phyloP scores from a whole-genome alignment of 495 filamentous ascomycete species.

The Cenococcum geophilum region DNA sequence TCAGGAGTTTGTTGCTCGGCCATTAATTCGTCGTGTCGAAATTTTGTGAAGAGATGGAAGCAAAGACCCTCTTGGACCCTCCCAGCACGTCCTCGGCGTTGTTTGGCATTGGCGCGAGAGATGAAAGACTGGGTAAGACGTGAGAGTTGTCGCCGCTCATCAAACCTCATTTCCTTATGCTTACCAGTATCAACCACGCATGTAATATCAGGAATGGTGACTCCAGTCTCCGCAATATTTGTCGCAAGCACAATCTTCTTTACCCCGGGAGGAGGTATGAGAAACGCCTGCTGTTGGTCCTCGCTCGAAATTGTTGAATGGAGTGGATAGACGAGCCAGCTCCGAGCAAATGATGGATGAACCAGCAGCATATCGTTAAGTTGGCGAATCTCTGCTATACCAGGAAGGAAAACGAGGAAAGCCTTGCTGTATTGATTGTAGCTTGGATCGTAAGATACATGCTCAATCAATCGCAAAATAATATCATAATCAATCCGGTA shows the following conservation, averaged over 20 bases:
- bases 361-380: constrained; percentile 74
- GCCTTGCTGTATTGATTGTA: constrained; percentile 75
- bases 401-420: constrained; percentile 88
- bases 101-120: constrained; percentile 87
- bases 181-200: constrained; percentile 93
- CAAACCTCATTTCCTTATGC: constrained; percentile 94
- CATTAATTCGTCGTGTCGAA: constrained; percentile 75
- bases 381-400: constrained; percentile 85
- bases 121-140: constrained; percentile 88
- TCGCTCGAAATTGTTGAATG: constrained; percentile 96
- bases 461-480: constrained; percentile 64
- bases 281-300: constrained; percentile 87
- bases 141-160: constrained; percentile 85
- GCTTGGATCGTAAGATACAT: constrained; percentile 59
- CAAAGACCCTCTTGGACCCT: constrained; percentile 90
- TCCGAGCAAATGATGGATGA: constrained; percentile 58
- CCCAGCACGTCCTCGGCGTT: constrained; percentile 88
- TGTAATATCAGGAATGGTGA: constrained; percentile 94
- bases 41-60: constrained; percentile 89
- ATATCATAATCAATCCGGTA: constrained; percentile 81
- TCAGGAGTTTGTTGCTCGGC: constrained; percentile 90
- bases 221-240: constrained; percentile 95
- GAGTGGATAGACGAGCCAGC: constrained; percentile 77
- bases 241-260: constrained; percentile 92
- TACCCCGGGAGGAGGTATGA: constrained; percentile 69